Conservation (phyloP, 2,329 filamentous ascomycete species). For the Ophiostoma quercus region DNA sequence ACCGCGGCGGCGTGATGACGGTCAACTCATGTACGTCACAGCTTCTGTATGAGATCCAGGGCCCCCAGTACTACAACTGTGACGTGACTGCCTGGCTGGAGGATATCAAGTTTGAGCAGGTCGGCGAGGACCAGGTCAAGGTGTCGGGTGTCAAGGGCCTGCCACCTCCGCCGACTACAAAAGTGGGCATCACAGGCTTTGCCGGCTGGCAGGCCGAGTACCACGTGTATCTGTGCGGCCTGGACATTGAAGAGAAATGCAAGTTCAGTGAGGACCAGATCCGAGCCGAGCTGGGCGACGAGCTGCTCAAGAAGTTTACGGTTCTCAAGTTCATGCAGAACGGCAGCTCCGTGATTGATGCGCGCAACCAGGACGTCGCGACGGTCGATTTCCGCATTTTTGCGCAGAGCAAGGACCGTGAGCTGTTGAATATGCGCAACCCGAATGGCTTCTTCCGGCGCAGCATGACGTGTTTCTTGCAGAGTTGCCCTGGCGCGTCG, state of each 20-base stretch:
- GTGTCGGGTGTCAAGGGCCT: constrained; percentile 35
- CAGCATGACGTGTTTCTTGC: constrained; percentile 30
- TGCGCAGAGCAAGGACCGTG: constrained; percentile 38
- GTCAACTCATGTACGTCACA: constrained; percentile 29
- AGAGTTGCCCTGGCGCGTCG: constrained; percentile 29
- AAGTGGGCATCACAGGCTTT: constrained; percentile 30
- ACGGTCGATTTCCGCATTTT: constrained; percentile 37
- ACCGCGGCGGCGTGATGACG: constrained; percentile 28
- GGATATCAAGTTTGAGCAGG: constrained; percentile 42
- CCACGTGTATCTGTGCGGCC: constrained; percentile 25
- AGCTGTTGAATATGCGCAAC: constrained; percentile 27
- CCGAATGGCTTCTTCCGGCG: constrained; percentile 29
- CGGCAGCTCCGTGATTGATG: constrained; percentile 31
- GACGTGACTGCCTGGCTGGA: constrained; percentile 34
- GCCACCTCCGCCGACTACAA: constrained; percentile 34
- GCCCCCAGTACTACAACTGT: constrained; percentile 35
- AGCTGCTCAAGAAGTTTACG: constrained; percentile 26
- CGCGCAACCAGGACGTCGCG: constrained; percentile 34
- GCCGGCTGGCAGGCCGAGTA: constrained; percentile 31
- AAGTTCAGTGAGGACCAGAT: constrained; percentile 30
- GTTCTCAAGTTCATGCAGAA: constrained; percentile 31
- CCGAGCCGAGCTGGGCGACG: constrained; percentile 32
- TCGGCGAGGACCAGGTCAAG: constrained; percentile 33
- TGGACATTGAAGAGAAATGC: constrained; percentile 26
- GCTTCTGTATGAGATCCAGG: constrained; percentile 39